phyloP scores from a whole-genome alignment of 768 basidiomycete species.

The Xanthoconium stramineum region DNA sequence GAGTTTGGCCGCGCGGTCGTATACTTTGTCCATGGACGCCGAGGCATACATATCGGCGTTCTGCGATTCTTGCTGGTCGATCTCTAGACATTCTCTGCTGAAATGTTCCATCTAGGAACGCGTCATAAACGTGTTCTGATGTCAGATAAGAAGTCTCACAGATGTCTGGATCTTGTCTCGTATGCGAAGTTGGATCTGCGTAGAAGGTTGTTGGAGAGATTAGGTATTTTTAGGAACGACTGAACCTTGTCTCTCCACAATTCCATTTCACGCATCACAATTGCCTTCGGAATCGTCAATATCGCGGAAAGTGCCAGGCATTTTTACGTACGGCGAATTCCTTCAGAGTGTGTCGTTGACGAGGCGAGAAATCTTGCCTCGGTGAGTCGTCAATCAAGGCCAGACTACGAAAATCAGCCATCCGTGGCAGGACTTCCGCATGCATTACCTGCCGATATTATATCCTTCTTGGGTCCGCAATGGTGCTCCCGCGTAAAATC shows the following conservation, averaged over 20 bases:
- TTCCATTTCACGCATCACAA: constrained; percentile 94
- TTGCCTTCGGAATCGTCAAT: constrained; percentile 42
- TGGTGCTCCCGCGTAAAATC: constrained; percentile 93
- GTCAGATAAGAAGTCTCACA: constrained; percentile 37
- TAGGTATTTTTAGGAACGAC: neutral
- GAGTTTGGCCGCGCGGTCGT: constrained; percentile 85
- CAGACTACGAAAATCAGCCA: constrained; percentile 43
- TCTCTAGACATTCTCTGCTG: constrained; percentile 90
- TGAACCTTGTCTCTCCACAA: constrained; percentile 88
- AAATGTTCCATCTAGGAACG: constrained; percentile 83
- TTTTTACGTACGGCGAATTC: constrained; percentile 71
- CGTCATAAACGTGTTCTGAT: neutral
- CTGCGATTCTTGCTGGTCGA: constrained; percentile 51
- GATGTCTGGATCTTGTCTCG: constrained; percentile 91
- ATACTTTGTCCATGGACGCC: constrained; percentile 80
- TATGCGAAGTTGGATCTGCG: constrained; percentile 82
- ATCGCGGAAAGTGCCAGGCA: neutral
- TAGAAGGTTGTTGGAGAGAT: neutral
- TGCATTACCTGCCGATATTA: constrained; percentile 77
- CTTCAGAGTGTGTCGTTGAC: constrained; percentile 88
- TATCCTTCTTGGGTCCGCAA: constrained; percentile 85
- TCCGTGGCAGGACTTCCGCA: neutral
- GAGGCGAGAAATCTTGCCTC: constrained; percentile 78
- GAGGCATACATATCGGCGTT: constrained; percentile 23
- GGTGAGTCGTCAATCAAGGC: constrained; percentile 84